phyloP scores from a whole-genome alignment of 108 stramenopile species.

The Nitzschia palea region DNA sequence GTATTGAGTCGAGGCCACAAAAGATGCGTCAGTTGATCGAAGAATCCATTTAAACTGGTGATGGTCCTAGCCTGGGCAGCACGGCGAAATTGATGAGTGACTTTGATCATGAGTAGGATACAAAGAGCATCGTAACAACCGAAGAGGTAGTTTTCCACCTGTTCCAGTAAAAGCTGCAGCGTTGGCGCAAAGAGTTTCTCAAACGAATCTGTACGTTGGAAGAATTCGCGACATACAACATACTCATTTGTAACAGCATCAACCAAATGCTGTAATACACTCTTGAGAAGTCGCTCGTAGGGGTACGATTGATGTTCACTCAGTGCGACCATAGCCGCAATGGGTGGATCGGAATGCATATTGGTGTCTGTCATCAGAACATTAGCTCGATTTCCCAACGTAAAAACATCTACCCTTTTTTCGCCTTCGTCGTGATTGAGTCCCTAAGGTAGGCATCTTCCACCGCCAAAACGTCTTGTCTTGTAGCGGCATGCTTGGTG shows the following conservation, averaged over 20 bases:
- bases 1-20: constrained; percentile 97
- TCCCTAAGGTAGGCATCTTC: constrained; percentile 89
- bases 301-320: constrained; percentile 82
- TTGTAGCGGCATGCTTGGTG: constrained; percentile 73
- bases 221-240: constrained; percentile 94
- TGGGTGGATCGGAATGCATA: constrained; percentile 53
- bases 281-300: constrained; percentile 95
- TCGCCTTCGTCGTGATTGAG: constrained; percentile 88
- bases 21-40: constrained; percentile 89
- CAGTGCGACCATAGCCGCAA: constrained; percentile 91
- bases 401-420: constrained; percentile 95
- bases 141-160: constrained; percentile 96
- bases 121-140: constrained; percentile 93
- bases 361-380: constrained; percentile 29
- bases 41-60: constrained; percentile 88
- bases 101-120: constrained; percentile 96
- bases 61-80: constrained; percentile 90
- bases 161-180: constrained; percentile 87
- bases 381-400: constrained; percentile 71
- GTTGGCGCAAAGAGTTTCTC: constrained; percentile 86
- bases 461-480: constrained; percentile 94
- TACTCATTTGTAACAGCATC: constrained; percentile 97
- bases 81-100: constrained; percentile 88
- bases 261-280: constrained; percentile 91
- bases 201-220: constrained; percentile 87